Conservation (phyloP, 345 rosid genomes). For the Lagerstroemia speciosa region DNA sequence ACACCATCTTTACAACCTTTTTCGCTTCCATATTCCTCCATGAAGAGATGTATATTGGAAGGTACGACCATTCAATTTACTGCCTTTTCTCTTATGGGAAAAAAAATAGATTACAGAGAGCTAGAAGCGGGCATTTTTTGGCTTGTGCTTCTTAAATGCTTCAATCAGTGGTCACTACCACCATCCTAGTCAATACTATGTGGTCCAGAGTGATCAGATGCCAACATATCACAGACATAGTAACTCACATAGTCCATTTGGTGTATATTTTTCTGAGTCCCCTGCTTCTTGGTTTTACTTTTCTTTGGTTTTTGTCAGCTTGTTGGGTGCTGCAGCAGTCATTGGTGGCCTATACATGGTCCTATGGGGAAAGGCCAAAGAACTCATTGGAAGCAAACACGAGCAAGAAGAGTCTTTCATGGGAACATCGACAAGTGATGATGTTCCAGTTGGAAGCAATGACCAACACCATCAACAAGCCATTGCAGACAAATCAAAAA, state of each 20-base stretch:
- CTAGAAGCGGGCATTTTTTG: no score
- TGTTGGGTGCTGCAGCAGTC: constrained; percentile 32
- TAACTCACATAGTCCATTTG: not conserved
- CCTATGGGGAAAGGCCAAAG: constrained; percentile 64
- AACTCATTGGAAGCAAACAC: constrained; percentile 14
- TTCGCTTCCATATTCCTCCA: constrained; percentile 42
- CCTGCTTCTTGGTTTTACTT: not conserved
- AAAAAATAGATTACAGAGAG: no score
- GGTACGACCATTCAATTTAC: constrained; percentile 21
- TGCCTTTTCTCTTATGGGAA: not conserved
- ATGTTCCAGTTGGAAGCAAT: not conserved
- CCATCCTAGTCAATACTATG: no score
- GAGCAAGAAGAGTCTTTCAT: not conserved
- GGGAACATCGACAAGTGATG: not conserved
- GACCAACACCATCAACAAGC: not conserved
- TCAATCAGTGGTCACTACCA: not conserved
- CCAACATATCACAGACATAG: not conserved
- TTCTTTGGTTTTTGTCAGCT: constrained; percentile 17
- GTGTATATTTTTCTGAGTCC: not conserved
- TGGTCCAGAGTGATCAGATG: no score
- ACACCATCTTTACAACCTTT: constrained; percentile 42
- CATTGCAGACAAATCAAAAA: not conserved
- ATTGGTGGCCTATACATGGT: constrained; percentile 20
- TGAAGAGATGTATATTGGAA: constrained; percentile 41
- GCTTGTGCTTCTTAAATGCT: no score